Evolutionary conservation across 306 rosid genomes (phyloP), one percentile per base, ranked within the genome.

Genomic region (Quercus rubra): DNA sequence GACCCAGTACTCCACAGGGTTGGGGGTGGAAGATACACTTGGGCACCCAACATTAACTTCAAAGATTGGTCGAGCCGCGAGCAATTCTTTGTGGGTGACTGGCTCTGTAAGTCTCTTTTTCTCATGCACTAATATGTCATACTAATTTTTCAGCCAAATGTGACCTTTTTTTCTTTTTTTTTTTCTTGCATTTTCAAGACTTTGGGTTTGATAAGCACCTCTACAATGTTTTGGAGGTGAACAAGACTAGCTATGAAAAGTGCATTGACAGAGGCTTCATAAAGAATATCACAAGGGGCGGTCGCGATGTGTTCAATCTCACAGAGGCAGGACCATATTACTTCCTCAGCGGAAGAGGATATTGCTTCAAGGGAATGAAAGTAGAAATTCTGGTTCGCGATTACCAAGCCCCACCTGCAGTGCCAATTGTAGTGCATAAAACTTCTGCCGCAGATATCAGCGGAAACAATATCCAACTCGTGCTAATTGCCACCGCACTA

Each of bases 21-120:
- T 74, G 93, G 96, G 74, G 96, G 96, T 55, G 96, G 92, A 83
- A 81, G 81, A 55, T 72, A 15, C 20, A 83, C 81, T 12, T 89
- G 93, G 93, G 49, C 35, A 19, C 90, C 85, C 20, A 19, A 76
- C n/a, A n/a, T 71, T 62, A 87, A 86, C 88, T 80, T 86, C 81
- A 84, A 86, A 5, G 63, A 81, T 0, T 89, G 93, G 96, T 77
- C 88, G 3, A 82, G 55, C 49, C 72, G 74, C 52, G 88, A 91
- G 52, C 82, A 77, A 23, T 88, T 91, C 80, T 87, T 82, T 57
- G 77, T 70, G 71, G 92, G 87, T 66, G 93, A 91, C 74, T 91
- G 92, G 93, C 76, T 91, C 12, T 89, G 93, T 91, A 86, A 73
- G 90, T 51, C 3, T 57, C 54, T 1, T 17, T 3, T 58, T 20